Base-by-base conservation (phyloP, 2,329 filamentous ascomycete species). In the Parastagonospora avenae region DNA sequence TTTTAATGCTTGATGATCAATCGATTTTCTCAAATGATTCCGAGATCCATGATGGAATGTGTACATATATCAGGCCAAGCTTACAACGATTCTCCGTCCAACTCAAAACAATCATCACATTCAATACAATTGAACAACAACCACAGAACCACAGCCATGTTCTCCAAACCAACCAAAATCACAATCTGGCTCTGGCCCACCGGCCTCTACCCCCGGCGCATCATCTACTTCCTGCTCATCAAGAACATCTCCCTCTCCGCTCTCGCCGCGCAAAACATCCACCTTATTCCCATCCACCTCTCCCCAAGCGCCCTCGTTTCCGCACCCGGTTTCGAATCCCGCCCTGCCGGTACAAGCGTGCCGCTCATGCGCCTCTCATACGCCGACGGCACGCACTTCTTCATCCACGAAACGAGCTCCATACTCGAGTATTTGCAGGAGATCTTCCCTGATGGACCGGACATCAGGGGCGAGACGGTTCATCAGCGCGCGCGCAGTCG, bases 121-220 rank as follows among this genome's bases (percentile, higher is more conserved):
- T 16, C 32, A 41, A 27, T 3, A 7, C 15, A 29, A 9, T 14
- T n/a, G 16, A 37, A 14, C 12, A 37, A 14, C 12, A 37, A 37
- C 14, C 12, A 15, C 35, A 37, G 10, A 4, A 37, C 12, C 35
- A 11, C 8, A 14, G 12, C 4, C 35, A 37, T 37, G 12, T 14
- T 12, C 15, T 14, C 27, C 38, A 10, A 11, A 3, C 14, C 28
- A 12, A 28, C 29, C 30, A 33, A 35, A 48, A 62, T 45, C 14
- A 64, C 60, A 10, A 30, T 64, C 30, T 63, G 54, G 55, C 16
- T 64, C 43, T 64, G 62, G 62, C 55, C 60, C 1, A 53, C 48
- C 2, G 60, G 62, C 31, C 51, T 63, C 29, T 64, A 55, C 41
- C 60, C 62, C 4, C 58, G 58, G 10, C 60, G 60, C 30, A 24